A percentile compares a stretch with the other conserved stretches of the same genome.
phyloP scores from a whole-genome alignment of 176 grass and related monocot genomes.

The Pontederia paniculata region DNA sequence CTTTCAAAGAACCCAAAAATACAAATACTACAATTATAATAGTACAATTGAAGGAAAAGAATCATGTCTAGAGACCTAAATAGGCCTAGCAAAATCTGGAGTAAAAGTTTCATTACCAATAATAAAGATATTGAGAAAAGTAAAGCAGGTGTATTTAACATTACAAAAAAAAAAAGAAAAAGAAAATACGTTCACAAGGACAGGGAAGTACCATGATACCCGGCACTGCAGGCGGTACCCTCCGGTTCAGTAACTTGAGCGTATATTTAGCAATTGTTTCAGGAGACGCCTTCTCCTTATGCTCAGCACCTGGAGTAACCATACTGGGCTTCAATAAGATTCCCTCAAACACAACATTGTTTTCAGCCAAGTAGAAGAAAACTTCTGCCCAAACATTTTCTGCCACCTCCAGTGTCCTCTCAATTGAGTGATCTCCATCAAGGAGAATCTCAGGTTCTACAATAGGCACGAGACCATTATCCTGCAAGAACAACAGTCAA shows the following conservation, averaged over 20 bases:
- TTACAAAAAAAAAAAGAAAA: background rate
- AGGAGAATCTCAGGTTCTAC: slow-evolving; percentile 15
- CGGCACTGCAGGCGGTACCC: slow-evolving; percentile 6
- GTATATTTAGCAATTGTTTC: slow-evolving; percentile 3
- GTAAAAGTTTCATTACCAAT: no score
- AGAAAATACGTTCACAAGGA: background rate
- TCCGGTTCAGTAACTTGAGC: background rate
- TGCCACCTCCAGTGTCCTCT: slow-evolving; percentile 9
- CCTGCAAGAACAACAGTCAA: background rate
- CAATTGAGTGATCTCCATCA: slow-evolving; percentile 10
- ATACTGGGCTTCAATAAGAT: slow-evolving; percentile 7
- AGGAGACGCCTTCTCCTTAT: slow-evolving; percentile 5
- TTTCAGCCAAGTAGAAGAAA: slow-evolving; percentile 2
- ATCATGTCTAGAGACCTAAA: no score
- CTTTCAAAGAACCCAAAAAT: background rate
- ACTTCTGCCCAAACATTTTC: slow-evolving; percentile 9
- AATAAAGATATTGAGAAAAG: background rate
- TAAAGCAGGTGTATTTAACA: background rate
- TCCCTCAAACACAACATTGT: slow-evolving; percentile 15
- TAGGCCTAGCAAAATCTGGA: no score
- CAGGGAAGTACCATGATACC: slow-evolving; percentile 9
- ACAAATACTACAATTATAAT: background rate
- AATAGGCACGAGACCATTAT: slow-evolving; percentile 8
- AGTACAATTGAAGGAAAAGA: no score
- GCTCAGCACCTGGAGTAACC: slow-evolving; percentile 10